These are phyloP conservation scores for Nemania sp. DNA, from an alignment of 2,329 filamentous ascomycete species.

Conservation along the genomic window DNA sequence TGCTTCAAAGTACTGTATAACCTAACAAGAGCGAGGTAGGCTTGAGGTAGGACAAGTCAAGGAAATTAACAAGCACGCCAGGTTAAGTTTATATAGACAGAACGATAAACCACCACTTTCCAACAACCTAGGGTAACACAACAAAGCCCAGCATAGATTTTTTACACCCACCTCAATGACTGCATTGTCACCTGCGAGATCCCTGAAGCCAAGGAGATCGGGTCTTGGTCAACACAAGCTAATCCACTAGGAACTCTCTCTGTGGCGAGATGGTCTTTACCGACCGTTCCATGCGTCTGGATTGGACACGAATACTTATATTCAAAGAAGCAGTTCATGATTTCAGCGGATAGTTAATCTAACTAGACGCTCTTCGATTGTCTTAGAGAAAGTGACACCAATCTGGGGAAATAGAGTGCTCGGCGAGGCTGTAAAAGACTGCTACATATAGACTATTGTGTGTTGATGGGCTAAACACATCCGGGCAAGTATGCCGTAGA, in stretches of 20 bases:
- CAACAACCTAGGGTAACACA: neutral
- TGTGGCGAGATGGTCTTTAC: neutral
- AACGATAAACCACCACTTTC: neutral
- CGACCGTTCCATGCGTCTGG: neutral
- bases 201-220: constrained; percentile 2
- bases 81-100: neutral
- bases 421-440: too few species aligned
- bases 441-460: too few species aligned
- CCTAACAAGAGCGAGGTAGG: neutral
- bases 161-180: neutral
- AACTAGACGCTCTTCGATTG: neutral
- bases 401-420: too few species aligned
- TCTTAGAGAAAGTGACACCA: neutral
- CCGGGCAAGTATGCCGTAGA: neutral
- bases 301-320: neutral
- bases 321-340: neutral
- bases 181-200: constrained; percentile 3
- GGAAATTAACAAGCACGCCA: neutral
- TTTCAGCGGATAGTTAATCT: neutral
- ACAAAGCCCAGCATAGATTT: neutral
- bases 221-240: constrained; percentile 1
- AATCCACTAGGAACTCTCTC: neutral
- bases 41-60: neutral
- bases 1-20: neutral
- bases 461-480: too few species aligned